Evolutionary conservation across 2,329 filamentous ascomycete genomes (phyloP).

Genomic region (Xylariaceae sp.): DNA sequence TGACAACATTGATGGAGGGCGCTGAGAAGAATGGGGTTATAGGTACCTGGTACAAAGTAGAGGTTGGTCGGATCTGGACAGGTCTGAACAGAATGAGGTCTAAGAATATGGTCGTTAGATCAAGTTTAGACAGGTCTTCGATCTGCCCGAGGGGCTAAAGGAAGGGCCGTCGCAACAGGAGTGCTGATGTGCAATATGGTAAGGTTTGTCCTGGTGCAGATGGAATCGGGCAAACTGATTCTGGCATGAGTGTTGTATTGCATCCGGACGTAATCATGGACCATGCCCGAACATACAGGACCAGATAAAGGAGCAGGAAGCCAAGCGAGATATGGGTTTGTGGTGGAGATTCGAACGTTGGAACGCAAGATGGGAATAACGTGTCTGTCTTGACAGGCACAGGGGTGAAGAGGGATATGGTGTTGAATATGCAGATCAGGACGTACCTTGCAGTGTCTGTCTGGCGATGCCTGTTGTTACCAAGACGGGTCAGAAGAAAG

Average conservation of each 20-base stretch:
- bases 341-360: too few species aligned
- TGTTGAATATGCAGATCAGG: not conserved
- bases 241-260: too few species aligned
- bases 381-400: too few species aligned
- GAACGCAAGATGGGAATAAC: too few species aligned
- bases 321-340: too few species aligned
- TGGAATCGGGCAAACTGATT: not conserved
- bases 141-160: not conserved
- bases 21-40: too few species aligned
- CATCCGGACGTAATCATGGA: too few species aligned
- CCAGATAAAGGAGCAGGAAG: too few species aligned
- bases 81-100: slow-evolving; percentile 24
- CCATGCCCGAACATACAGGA: too few species aligned
- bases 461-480: slow-evolving; percentile 40
- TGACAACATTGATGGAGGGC: too few species aligned
- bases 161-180: not conserved
- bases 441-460: slow-evolving; percentile 19
- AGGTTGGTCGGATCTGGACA: slow-evolving; percentile 20
- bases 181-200: not conserved
- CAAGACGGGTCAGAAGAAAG: slow-evolving; percentile 44
- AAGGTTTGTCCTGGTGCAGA: not conserved
- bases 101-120: slow-evolving; percentile 15
- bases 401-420: not conserved
- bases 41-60: slow-evolving; percentile 31
- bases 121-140: not conserved